phyloP scores from a whole-genome alignment of 305 asterid genomes.

The Lippia alba region DNA sequence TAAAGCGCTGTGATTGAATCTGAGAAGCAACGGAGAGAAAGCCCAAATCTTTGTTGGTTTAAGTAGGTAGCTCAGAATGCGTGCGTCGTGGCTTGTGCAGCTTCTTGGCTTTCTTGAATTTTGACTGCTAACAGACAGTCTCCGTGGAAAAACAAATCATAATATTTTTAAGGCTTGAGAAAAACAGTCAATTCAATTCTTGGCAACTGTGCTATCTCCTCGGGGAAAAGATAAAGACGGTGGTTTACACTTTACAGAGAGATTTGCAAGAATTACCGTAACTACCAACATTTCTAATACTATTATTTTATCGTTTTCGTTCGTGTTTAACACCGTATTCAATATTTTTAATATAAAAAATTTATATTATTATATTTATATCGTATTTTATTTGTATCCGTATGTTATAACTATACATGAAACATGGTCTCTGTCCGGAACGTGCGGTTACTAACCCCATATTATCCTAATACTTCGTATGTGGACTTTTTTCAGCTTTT shows the following conservation, averaged over 20 bases:
- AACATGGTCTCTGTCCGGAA: background rate
- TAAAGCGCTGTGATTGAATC: conserved; percentile 17
- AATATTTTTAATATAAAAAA: too few species aligned
- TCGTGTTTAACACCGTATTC: too few species aligned
- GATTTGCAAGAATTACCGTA: conserved; percentile 4
- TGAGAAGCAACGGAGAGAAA: conserved; percentile 18
- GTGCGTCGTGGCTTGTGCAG: conserved; percentile 29
- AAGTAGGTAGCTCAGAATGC: conserved; percentile 15
- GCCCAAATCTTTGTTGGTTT: conserved; percentile 24
- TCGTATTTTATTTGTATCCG: too few species aligned
- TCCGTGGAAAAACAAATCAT: conserved; percentile 34
- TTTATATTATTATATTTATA: too few species aligned
- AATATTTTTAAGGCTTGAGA: background rate
- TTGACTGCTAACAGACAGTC: conserved; percentile 39
- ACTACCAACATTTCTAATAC: too few species aligned
- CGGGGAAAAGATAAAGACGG: conserved; percentile 13
- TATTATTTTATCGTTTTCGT: too few species aligned
- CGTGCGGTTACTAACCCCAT: background rate
- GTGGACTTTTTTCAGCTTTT: too few species aligned
- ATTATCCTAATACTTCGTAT: too few species aligned
- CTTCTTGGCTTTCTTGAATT: conserved; percentile 26
- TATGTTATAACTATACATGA: too few species aligned
- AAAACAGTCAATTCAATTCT: conserved; percentile 36
- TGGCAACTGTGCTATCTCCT: conserved; percentile 5
- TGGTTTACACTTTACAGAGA: conserved; percentile 26